phyloP scores from a whole-genome alignment of 768 basidiomycete species.

The Epithele typhae region DNA sequence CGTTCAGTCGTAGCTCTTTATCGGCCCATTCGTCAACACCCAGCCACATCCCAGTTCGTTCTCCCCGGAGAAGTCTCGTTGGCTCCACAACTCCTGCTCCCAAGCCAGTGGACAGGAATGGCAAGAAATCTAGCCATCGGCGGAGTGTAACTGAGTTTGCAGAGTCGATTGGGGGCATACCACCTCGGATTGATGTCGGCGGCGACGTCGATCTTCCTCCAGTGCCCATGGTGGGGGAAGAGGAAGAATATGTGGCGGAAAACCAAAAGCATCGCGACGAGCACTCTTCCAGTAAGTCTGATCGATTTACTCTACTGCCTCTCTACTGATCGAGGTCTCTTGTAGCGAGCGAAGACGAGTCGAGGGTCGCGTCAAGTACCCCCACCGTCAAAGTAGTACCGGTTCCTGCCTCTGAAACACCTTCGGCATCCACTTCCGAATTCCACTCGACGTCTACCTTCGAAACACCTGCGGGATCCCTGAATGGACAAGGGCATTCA shows the following conservation, averaged over 20 bases:
- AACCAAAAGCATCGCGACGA: no score
- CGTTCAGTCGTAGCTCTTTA: slow-evolving; percentile 25
- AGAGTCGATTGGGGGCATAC: slow-evolving; percentile 22
- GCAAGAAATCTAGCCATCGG: slow-evolving; percentile 24
- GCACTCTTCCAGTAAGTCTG: slow-evolving; percentile 12
- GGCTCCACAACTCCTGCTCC: slow-evolving; percentile 4
- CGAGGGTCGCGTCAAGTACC: slow-evolving; percentile 18
- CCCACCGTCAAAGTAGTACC: slow-evolving; percentile 19
- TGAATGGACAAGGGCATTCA: no score
- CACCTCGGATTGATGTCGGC: slow-evolving; percentile 18
- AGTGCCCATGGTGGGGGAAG: slow-evolving; percentile 8
- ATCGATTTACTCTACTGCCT: no score
- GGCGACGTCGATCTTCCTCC: slow-evolving; percentile 13
- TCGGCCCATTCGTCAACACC: slow-evolving; percentile 8
- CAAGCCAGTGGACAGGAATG: no score
- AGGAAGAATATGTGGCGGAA: no score
- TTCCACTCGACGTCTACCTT: slow-evolving; percentile 1
- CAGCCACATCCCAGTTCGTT: slow-evolving; percentile 44
- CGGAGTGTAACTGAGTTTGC: slow-evolving; percentile 25
- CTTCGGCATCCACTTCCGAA: background rate
- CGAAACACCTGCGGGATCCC: background rate
- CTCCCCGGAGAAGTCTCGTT: slow-evolving; percentile 31
- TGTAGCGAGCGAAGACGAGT: slow-evolving; percentile 38
- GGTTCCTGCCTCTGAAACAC: slow-evolving; percentile 12
- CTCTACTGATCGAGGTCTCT: no score